phyloP scores from a whole-genome alignment of 257 asterid genomes.

The Coffea canephora region DNA sequence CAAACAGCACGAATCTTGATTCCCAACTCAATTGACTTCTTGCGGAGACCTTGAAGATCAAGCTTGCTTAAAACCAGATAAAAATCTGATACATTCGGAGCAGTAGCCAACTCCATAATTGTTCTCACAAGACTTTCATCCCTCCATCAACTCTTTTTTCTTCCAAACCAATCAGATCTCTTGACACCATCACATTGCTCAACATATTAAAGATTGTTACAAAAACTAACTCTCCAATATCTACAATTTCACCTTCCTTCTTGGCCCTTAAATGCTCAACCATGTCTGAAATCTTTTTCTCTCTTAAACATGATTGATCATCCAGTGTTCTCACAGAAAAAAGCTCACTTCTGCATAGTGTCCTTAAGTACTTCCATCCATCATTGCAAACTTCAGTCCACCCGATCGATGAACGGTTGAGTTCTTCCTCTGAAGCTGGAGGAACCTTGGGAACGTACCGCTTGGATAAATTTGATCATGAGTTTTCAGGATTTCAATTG shows the following conservation, averaged over 20 bases:
- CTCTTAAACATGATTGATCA: constrained; percentile 21
- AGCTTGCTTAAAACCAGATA: constrained; percentile 30
- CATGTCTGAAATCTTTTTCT: constrained; percentile 31
- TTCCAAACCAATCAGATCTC: constrained; percentile 27
- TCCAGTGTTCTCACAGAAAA: constrained; percentile 35
- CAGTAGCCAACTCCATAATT: constrained; percentile 11
- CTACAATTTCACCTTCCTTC: constrained; percentile 22
- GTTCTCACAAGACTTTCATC: constrained; percentile 26
- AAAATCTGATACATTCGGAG: constrained; percentile 42
- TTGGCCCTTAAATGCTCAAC: constrained; percentile 32
- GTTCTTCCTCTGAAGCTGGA: constrained; percentile 18
- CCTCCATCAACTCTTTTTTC: constrained; percentile 22
- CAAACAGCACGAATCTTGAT: constrained; percentile 23
- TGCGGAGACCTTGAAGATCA: constrained; percentile 47
- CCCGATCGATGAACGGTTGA: constrained; percentile 25
- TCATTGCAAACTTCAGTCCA: constrained; percentile 31
- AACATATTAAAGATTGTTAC: constrained; percentile 37
- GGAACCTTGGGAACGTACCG: constrained; percentile 28
- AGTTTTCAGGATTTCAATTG: constrained; percentile 34
- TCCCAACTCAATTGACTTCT: constrained; percentile 1
- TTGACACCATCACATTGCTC: constrained; percentile 31
- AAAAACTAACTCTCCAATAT: constrained; percentile 27
- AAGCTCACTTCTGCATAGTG: constrained; percentile 36
- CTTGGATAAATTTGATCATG: constrained; percentile 33
- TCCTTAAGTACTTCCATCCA: constrained; percentile 28